Conservation (phyloP, 345 rosid species). For the Hibiscus mutabilis region DNA sequence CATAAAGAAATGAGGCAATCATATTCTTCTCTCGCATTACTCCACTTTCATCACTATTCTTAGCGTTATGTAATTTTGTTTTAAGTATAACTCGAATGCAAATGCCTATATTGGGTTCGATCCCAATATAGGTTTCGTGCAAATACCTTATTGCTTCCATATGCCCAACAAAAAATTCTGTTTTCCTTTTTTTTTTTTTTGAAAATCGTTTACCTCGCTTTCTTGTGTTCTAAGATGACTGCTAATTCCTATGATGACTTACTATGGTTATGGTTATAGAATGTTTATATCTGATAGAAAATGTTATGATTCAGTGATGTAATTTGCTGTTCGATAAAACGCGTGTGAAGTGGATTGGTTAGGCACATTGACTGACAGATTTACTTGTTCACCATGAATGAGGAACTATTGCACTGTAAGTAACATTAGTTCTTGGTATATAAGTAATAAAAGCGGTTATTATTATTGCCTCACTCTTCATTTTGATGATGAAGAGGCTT, state of each 20-base stretch:
- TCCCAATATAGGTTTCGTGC: slow-evolving; percentile 1
- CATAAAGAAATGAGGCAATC: slow-evolving; percentile 57
- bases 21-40: slow-evolving; percentile 13
- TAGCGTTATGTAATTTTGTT: slow-evolving; percentile 9
- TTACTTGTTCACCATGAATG: no score
- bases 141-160: slow-evolving; percentile 6
- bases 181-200: neutral
- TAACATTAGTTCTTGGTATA: no score
- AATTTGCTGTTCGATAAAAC: no score
- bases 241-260: slow-evolving; percentile 4
- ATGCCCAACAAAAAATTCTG: neutral
- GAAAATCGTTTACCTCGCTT: neutral
- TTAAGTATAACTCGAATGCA: neutral
- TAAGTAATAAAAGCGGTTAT: neutral
- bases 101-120: neutral
- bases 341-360: no score
- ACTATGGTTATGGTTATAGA: no score
- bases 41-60: slow-evolving; percentile 3
- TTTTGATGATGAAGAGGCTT: slow-evolving; percentile 10
- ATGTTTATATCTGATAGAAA: no score
- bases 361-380: no score
- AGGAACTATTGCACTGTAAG: no score
- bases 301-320: no score
- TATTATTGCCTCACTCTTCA: slow-evolving; percentile 8
- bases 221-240: neutral